These are phyloP conservation scores for Starmerella powellii DNA, from an alignment of 805 yeast genomes.

Conservation along the genomic window DNA sequence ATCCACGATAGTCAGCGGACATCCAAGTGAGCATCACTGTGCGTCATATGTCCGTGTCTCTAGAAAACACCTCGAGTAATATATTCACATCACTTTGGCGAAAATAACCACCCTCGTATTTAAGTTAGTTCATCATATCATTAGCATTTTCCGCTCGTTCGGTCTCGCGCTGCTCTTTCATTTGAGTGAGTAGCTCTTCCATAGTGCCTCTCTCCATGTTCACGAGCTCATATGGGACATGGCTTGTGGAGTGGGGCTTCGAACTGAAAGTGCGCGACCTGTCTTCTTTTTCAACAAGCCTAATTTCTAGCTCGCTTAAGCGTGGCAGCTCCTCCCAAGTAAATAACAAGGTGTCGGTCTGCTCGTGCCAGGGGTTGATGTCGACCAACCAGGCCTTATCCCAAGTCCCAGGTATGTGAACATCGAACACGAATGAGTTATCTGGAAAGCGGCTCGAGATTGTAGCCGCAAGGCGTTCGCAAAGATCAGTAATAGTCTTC, in stretches of 20 bases:
- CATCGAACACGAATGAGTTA: conserved; percentile 56
- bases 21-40: too few relatives aligned
- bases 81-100: too few relatives aligned
- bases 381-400: conserved; percentile 60
- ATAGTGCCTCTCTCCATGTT: conserved; percentile 33
- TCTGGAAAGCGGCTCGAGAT: conserved; percentile 39
- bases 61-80: background rate
- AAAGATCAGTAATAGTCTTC: conserved; percentile 36
- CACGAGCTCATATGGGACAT: conserved; percentile 82
- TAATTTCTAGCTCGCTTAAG: conserved; percentile 32
- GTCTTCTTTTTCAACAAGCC: conserved; percentile 59
- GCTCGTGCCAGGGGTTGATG: conserved; percentile 71
- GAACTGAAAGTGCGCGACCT: conserved; percentile 57
- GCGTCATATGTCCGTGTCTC: too few relatives aligned
- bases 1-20: conserved; percentile 19
- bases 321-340: conserved; percentile 68
- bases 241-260: conserved; percentile 78
- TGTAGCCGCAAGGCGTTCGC: conserved; percentile 41
- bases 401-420: conserved; percentile 69
- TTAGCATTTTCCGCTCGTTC: conserved; percentile 1
- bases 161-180: conserved; percentile 14
- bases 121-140: too few relatives aligned
- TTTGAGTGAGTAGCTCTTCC: conserved; percentile 16
- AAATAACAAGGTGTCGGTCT: conserved; percentile 65
- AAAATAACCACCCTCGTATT: too few relatives aligned